Conservation (phyloP, 805 yeast genomes). For the Candida sithepensis region DNA sequence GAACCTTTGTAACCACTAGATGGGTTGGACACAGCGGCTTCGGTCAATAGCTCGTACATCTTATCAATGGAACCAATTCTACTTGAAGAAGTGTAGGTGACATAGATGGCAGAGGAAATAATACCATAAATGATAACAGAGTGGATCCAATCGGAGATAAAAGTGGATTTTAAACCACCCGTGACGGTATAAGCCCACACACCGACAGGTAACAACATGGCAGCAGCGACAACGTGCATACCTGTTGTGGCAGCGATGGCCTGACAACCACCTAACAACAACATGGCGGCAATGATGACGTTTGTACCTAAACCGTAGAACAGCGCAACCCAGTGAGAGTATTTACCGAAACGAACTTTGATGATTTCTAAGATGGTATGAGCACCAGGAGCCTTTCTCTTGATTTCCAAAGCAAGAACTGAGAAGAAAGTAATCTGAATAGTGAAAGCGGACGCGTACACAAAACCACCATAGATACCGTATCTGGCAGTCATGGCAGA, state of each 20-base stretch:
- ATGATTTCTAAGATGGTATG: conserved; percentile 40
- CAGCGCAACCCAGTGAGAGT: conserved; percentile 34
- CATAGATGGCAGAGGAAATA: conserved; percentile 25
- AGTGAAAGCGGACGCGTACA: conserved; percentile 30
- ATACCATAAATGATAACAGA: conserved; percentile 42
- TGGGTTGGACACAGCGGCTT: conserved; percentile 17
- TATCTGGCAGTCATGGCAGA: not conserved
- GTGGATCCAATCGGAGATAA: conserved; percentile 49
- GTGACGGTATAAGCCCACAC: conserved; percentile 45
- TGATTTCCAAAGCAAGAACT: conserved; percentile 36
- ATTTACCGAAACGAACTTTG: conserved; percentile 34
- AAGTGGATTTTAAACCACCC: conserved; percentile 51
- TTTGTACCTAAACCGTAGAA: conserved; percentile 37
- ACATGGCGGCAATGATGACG: conserved; percentile 34
- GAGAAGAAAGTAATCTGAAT: conserved; percentile 37
- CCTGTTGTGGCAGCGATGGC: conserved; percentile 39
- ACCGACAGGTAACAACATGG: conserved; percentile 42
- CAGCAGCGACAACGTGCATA: conserved; percentile 43
- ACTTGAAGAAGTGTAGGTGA: conserved; percentile 26
- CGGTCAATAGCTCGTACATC: conserved; percentile 31
- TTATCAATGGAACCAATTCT: conserved; percentile 33
- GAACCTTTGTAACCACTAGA: conserved; percentile 27
- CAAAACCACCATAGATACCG: conserved; percentile 15
- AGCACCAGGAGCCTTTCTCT: conserved; percentile 38
- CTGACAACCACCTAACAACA: conserved; percentile 43